Evolutionary conservation across 106 monocot genomes (phyloP).

Genomic region (Agapanthus africanus): DNA sequence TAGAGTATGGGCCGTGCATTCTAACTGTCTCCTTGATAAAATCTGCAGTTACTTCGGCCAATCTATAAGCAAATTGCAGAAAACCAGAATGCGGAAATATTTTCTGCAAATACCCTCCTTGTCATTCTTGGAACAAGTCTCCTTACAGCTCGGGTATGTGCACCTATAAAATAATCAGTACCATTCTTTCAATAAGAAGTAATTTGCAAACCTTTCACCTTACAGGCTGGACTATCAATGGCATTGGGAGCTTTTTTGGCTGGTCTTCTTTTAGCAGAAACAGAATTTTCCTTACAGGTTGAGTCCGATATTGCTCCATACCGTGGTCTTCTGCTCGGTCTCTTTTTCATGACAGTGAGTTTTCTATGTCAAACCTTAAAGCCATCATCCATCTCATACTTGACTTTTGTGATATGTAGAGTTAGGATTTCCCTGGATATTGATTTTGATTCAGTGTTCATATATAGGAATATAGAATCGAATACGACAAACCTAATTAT

Average conservation of each 20-base stretch:
- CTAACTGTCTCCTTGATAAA: slow-evolving; percentile 2
- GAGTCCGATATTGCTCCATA: slow-evolving; percentile 99
- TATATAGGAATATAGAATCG: background rate
- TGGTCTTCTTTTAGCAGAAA: slow-evolving; percentile 93
- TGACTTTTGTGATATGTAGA: background rate
- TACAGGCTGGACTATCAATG: slow-evolving; percentile 95
- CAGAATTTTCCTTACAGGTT: slow-evolving; percentile 99
- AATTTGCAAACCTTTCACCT: background rate
- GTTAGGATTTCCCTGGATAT: background rate
- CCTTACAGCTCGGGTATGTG: slow-evolving; percentile 86
- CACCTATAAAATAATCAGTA: background rate
- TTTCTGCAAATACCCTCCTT: slow-evolving; percentile 97
- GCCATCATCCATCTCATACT: background rate
- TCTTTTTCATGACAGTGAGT: slow-evolving; percentile 99
- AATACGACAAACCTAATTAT: background rate
- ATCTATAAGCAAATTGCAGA: slow-evolving; percentile 99
- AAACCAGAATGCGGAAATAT: slow-evolving; percentile 97
- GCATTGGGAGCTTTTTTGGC: slow-evolving; percentile 98
- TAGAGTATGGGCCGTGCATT: background rate
- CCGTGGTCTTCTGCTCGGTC: slow-evolving; percentile 89
- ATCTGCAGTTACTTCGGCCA: slow-evolving; percentile 78
- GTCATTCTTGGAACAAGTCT: slow-evolving; percentile 98
- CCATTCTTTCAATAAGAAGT: background rate
- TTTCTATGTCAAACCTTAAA: background rate
- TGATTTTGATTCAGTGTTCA: background rate